Evolutionary conservation across 2,329 filamentous ascomycete species (phyloP).

Genomic region (Coleophoma eucalyptorum): DNA sequence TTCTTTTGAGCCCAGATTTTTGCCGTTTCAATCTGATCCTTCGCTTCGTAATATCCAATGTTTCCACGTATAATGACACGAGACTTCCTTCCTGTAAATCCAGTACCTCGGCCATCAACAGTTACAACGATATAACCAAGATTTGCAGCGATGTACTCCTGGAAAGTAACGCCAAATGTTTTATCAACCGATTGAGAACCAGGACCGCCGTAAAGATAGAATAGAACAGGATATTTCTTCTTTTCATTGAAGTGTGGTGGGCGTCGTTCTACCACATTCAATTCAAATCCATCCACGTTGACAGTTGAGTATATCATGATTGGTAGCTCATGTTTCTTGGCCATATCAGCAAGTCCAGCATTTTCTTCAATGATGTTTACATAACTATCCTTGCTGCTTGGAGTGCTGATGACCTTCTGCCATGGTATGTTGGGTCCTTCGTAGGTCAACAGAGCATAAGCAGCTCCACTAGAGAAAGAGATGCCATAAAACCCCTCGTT

Average conservation of each 20-base stretch:
- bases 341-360: conserved; percentile 60
- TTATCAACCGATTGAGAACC: conserved; percentile 87
- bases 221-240: conserved; percentile 89
- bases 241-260: conserved; percentile 83
- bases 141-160: conserved; percentile 79
- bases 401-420: conserved; percentile 86
- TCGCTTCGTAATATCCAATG: conserved; percentile 79
- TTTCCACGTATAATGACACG: conserved; percentile 80
- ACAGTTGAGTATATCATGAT: conserved; percentile 79
- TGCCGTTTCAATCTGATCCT: conserved; percentile 87
- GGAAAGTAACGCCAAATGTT: conserved; percentile 80
- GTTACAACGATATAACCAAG: conserved; percentile 94
- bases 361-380: conserved; percentile 79
- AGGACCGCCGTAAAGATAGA: conserved; percentile 91
- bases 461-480: conserved; percentile 79
- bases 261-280: conserved; percentile 76
- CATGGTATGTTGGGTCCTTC: conserved; percentile 81
- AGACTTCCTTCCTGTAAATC: conserved; percentile 80
- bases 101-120: conserved; percentile 89
- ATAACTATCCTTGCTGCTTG: conserved; percentile 60
- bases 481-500: conserved; percentile 75
- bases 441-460: conserved; percentile 83
- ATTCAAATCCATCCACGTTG: conserved; percentile 72
- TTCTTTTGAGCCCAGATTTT: conserved; percentile 76
- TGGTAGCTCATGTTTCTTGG: conserved; percentile 75